These are phyloP conservation scores for Candida yuanshanica DNA, from an alignment of 805 yeast species.

Conservation along the genomic window DNA sequence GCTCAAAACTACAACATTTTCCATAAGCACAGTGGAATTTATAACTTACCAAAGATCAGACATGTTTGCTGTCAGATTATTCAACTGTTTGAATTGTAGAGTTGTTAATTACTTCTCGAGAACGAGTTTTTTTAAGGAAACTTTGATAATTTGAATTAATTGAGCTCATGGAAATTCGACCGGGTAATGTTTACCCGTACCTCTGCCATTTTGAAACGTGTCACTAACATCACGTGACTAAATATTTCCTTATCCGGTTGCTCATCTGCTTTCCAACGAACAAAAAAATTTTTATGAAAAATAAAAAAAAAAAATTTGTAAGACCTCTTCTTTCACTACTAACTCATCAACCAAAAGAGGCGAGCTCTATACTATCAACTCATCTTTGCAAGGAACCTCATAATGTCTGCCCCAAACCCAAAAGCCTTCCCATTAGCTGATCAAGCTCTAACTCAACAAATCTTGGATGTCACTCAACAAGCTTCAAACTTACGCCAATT, in stretches of 20 bases:
- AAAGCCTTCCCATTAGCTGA: conserved; percentile 99
- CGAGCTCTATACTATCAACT: conserved; percentile 20
- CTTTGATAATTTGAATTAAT: conserved; percentile 1
- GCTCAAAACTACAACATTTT: not conserved
- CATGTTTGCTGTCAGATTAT: not conserved
- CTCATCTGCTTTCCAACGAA: not conserved
- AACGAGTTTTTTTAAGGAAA: not conserved
- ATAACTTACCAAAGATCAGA: not conserved
- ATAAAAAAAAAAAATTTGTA: not conserved
- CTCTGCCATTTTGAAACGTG: not conserved
- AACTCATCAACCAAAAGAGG: conserved; percentile 17
- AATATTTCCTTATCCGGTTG: not conserved
- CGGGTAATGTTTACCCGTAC: not conserved
- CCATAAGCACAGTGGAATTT: not conserved
- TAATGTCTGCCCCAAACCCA: conserved; percentile 89
- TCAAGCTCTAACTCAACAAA: conserved; percentile 91
- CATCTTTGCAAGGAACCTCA: conserved; percentile 41
- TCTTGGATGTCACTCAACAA: conserved; percentile 96
- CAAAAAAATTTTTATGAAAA: not conserved
- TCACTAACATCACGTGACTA: not conserved
- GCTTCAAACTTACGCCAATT: conserved; percentile 96
- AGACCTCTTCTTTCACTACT: not conserved
- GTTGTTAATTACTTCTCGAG: conserved; percentile 3
- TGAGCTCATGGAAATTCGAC: too few species aligned
- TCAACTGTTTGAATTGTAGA: not conserved